Conservation (phyloP, 2,329 filamentous ascomycete species). For the Ophiostoma pallidulum region DNA sequence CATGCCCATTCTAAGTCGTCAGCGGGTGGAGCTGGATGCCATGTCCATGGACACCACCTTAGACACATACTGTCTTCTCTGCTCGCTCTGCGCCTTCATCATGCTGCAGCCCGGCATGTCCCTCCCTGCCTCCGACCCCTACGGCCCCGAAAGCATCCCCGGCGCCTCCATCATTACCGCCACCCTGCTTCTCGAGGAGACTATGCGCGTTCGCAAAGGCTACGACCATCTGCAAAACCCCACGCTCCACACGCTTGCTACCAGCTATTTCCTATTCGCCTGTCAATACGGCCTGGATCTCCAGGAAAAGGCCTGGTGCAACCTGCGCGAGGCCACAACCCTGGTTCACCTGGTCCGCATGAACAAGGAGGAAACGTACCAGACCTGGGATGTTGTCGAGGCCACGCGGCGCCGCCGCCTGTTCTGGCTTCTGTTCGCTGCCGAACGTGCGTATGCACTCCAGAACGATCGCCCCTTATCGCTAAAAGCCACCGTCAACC, state of each 20-base stretch:
- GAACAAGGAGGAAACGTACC: constrained; percentile 54
- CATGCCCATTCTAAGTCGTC: constrained; percentile 52
- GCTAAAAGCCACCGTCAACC: constrained; percentile 57
- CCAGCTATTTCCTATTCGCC: constrained; percentile 71
- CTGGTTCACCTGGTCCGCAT: constrained; percentile 52
- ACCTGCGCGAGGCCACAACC: constrained; percentile 67
- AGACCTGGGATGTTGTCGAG: constrained; percentile 49
- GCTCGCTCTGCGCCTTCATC: constrained; percentile 57
- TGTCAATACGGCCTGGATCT: constrained; percentile 62
- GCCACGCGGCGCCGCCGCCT: constrained; percentile 54
- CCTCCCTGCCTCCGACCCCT: constrained; percentile 43
- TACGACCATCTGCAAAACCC: constrained; percentile 50
- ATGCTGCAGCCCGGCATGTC: constrained; percentile 60
- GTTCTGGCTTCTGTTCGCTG: constrained; percentile 64
- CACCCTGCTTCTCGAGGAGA: constrained; percentile 58
- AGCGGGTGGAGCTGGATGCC: constrained; percentile 47
- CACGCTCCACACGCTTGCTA: constrained; percentile 51
- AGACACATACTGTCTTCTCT: constrained; percentile 55
- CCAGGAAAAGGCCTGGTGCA: constrained; percentile 71
- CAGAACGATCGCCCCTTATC: constrained; percentile 61
- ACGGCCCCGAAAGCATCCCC: constrained; percentile 45
- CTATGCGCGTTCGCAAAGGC: constrained; percentile 52
- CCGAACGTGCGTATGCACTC: constrained; percentile 64
- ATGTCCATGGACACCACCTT: constrained; percentile 52
- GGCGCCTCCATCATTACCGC: constrained; percentile 54